Evolutionary conservation across 2,329 filamentous ascomycete species (phyloP), one percentile per base, ranked within the genome.

Genomic region (Phaeosphaeriaceae sp.): DNA sequence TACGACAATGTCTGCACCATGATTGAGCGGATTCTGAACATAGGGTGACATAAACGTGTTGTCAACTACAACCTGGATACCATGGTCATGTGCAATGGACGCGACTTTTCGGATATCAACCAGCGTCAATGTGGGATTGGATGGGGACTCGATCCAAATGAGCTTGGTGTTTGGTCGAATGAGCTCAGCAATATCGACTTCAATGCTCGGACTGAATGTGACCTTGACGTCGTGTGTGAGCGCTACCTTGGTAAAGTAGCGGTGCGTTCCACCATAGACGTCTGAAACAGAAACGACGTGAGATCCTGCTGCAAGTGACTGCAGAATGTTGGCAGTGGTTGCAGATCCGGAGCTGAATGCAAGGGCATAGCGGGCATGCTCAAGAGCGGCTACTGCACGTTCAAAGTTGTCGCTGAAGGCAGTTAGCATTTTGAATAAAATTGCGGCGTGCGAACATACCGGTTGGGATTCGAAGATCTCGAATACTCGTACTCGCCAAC

Each of bases 31-130:
- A 76, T 96, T 97, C 78, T 99, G 94, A 39, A 99, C 84, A 74
- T 97, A 99, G 26, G 94, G 94, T 54, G 89, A 93, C 70, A 97
- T 81, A 81, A 99, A 99, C 16, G 94, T 99, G 80, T 99, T 99
- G 80, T 99, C 94, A 34, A 99, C 94, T n/a, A 99, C 94, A 35
- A 99, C 94, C 71, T 90, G 81, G 67, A 97, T 90, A 54, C 92
- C 93, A 68, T 90, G 89, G 65, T 87, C 81, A 75, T 97, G 94
- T 15, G 94, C 94, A 46, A 88, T 83, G 21, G 85, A 85, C 21
- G 89, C 88, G 33, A 99, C 89, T 44, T 90, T 87, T 64, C 89
- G 83, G 71, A 99, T 96, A 76, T 99, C 93, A 58, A 97, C 93
- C 39, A 99, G 83, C 21, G 89, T 86, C 48, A 99, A 82, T 6